Percentiles rank a stretch among this genome's conserved stretches.
Evolutionary conservation across 2,329 filamentous ascomycete genomes (phyloP).

Genomic region (Epichloe brachyelytri): DNA sequence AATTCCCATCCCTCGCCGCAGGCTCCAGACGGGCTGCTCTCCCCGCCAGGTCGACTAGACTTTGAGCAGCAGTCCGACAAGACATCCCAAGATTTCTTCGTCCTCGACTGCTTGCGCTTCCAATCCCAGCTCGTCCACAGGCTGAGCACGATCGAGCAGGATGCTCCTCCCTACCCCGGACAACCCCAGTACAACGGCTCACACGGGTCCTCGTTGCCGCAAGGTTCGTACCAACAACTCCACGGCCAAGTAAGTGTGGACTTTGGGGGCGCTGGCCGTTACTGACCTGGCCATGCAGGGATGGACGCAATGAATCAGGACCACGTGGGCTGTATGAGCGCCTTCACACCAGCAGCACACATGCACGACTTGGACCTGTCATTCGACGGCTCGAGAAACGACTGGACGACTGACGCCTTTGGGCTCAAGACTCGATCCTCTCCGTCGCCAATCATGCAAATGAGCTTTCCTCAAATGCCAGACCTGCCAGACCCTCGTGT

Average conservation of each 20-base stretch:
- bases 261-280: background rate
- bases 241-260: background rate
- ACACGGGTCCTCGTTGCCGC: background rate
- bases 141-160: constrained; percentile 10
- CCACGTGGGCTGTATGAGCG: constrained; percentile 5
- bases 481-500: background rate
- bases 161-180: constrained; percentile 4
- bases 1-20: constrained; percentile 9
- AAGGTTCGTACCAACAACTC: constrained; percentile 1
- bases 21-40: constrained; percentile 8
- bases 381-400: constrained; percentile 8
- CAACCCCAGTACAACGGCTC: constrained; percentile 1
- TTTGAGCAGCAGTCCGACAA: constrained; percentile 7
- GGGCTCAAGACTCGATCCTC: constrained; percentile 6
- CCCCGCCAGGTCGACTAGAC: constrained; percentile 7
- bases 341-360: constrained; percentile 7
- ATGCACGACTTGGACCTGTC: constrained; percentile 10
- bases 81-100: constrained; percentile 12
- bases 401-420: constrained; percentile 10
- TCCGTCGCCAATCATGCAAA: constrained; percentile 1
- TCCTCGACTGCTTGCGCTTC: constrained; percentile 14
- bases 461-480: constrained; percentile 3
- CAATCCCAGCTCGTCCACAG: constrained; percentile 14
- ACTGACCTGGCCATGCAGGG: background rate
- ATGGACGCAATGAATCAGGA: constrained; percentile 7